Conservation (phyloP, 2,329 filamentous ascomycete species). For the Fusarium nelsonii region DNA sequence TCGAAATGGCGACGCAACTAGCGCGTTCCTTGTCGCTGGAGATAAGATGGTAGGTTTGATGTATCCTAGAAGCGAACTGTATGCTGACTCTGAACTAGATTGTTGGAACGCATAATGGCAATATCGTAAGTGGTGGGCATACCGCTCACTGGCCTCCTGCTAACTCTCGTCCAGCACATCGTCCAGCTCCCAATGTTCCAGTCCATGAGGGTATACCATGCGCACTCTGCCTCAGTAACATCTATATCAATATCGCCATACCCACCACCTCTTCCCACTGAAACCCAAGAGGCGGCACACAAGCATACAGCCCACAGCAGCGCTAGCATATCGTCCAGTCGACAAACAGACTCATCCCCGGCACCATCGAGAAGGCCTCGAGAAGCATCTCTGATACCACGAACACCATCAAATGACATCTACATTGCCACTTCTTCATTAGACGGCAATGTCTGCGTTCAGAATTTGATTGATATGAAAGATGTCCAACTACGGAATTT, state of each 20-base stretch:
- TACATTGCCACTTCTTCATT: slow-evolving; percentile 94
- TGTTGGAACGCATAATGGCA: slow-evolving; percentile 94
- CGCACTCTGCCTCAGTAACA: slow-evolving; percentile 92
- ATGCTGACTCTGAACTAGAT: slow-evolving; percentile 67
- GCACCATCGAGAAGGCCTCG: slow-evolving; percentile 64
- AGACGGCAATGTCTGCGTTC: slow-evolving; percentile 94
- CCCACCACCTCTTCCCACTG: slow-evolving; percentile 67
- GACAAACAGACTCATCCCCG: slow-evolving; percentile 57
- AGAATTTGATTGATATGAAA: slow-evolving; percentile 86
- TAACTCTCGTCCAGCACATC: slow-evolving; percentile 74
- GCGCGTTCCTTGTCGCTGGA: slow-evolving; percentile 87
- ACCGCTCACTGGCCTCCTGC: slow-evolving; percentile 3
- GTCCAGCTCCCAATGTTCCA: slow-evolving; percentile 86
- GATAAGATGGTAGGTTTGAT: slow-evolving; percentile 86
- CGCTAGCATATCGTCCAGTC: slow-evolving; percentile 49
- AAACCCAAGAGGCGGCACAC: slow-evolving; percentile 57
- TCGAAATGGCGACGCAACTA: slow-evolving; percentile 94
- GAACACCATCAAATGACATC: slow-evolving; percentile 88
- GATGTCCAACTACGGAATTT: slow-evolving; percentile 95
- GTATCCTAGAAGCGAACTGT: neutral
- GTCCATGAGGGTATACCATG: slow-evolving; percentile 86
- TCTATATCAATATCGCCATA: slow-evolving; percentile 91
- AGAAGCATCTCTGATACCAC: slow-evolving; percentile 70
- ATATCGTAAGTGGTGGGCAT: slow-evolving; percentile 76
- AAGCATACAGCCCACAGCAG: slow-evolving; percentile 54